Conservation (phyloP, 345 rosid species). For the Ceriops zippeliana region DNA sequence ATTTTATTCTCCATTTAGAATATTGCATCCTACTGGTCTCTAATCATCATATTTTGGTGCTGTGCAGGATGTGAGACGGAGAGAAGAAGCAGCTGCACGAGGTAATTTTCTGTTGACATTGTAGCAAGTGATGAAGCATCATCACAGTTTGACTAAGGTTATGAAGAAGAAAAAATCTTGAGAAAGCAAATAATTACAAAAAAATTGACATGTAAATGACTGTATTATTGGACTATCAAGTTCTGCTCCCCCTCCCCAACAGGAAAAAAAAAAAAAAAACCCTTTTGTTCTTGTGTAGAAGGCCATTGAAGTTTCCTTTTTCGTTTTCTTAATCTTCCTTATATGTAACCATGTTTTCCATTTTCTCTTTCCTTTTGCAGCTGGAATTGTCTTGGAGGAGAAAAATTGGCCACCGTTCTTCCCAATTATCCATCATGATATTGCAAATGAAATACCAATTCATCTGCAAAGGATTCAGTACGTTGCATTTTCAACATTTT, state of each 20-base stretch:
- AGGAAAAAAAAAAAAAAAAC: too few relatives aligned
- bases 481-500: constrained; percentile 32
- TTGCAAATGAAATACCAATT: constrained; percentile 31
- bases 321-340: not conserved
- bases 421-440: constrained; percentile 37
- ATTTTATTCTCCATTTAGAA: not conserved
- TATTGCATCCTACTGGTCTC: not conserved
- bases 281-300: too few relatives aligned
- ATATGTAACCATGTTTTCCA: not conserved
- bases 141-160: not conserved
- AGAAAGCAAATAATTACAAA: not conserved
- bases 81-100: constrained; percentile 35
- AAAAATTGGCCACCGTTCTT: constrained; percentile 38
- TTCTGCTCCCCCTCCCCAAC: too few relatives aligned
- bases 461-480: constrained; percentile 32
- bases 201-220: too few relatives aligned
- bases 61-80: constrained; percentile 26
- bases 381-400: constrained; percentile 33
- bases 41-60: constrained; percentile 6
- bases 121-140: not conserved
- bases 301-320: too few relatives aligned
- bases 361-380: constrained; percentile 20
- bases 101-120: constrained; percentile 16
- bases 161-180: not conserved
- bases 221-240: too few relatives aligned